A percentile compares a stretch with the other conserved stretches of the same genome.
Conservation (phyloP, 805 yeast genomes). For the Deakozyma indianensis region DNA sequence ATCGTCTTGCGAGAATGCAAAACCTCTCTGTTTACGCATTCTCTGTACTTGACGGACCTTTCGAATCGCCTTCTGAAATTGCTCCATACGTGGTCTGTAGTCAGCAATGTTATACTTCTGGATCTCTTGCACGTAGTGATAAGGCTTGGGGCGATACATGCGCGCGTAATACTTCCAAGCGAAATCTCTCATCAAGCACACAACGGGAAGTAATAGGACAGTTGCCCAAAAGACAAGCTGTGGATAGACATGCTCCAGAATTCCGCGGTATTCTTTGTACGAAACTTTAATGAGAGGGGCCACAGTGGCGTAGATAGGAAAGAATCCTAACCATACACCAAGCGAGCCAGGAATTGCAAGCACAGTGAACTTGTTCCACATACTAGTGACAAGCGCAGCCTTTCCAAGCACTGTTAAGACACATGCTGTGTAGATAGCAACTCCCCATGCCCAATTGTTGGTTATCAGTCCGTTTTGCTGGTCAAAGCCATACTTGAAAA, state of each 20-base stretch:
- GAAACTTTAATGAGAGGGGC: conserved; percentile 81
- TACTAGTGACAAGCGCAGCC: conserved; percentile 80
- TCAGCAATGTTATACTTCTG: conserved; percentile 91
- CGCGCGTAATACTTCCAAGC: conserved; percentile 91
- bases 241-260: conserved; percentile 60
- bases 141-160: conserved; percentile 80
- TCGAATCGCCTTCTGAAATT: conserved; percentile 91
- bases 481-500: conserved; percentile 54
- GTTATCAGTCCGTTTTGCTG: conserved; percentile 51
- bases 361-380: conserved; percentile 90
- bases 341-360: conserved; percentile 93
- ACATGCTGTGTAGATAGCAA: conserved; percentile 76
- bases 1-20: conserved; percentile 93
- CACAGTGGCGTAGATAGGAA: conserved; percentile 73
- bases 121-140: conserved; percentile 91
- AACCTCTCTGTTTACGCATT: conserved; percentile 96
- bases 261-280: conserved; percentile 64
- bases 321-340: conserved; percentile 64
- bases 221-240: conserved; percentile 75
- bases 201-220: conserved; percentile 54
- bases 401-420: conserved; percentile 83
- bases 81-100: conserved; percentile 90
- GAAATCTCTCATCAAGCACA: conserved; percentile 77
- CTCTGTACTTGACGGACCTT: conserved; percentile 97
- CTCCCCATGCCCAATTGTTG: conserved; percentile 94